Evolutionary conservation across 2,329 filamentous ascomycete species (phyloP).

Genomic region (Colletotrichum coccodes): DNA sequence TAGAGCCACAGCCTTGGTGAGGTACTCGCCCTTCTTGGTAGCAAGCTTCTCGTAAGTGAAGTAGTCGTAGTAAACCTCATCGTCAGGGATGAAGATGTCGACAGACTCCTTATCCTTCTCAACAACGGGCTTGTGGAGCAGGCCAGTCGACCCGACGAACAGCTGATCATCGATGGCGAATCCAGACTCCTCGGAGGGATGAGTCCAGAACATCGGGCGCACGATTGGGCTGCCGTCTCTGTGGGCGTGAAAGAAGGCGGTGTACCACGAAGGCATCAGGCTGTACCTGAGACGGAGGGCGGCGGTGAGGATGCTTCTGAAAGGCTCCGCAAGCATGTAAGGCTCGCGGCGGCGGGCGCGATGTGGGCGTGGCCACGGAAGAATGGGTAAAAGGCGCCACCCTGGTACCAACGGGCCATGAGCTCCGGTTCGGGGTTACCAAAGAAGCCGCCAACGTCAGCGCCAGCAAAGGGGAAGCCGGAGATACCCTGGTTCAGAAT

Average conservation of each 20-base stretch:
- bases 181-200: constrained; percentile 86
- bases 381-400: constrained; percentile 97
- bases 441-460: constrained; percentile 98
- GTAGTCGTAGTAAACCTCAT: constrained; percentile 94
- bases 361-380: constrained; percentile 98
- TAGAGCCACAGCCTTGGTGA: constrained; percentile 80
- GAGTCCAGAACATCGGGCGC: constrained; percentile 91
- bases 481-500: constrained; percentile 90
- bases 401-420: constrained; percentile 94
- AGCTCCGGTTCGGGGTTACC: constrained; percentile 95
- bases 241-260: constrained; percentile 91
- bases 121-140: constrained; percentile 92
- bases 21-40: constrained; percentile 74
- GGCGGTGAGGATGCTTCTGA: constrained; percentile 86
- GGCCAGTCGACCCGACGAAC: constrained; percentile 87
- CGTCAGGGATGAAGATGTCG: constrained; percentile 88
- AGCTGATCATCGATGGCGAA: constrained; percentile 93
- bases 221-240: constrained; percentile 87
- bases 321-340: constrained; percentile 86
- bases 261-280: constrained; percentile 94
- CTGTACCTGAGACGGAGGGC: constrained; percentile 90
- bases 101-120: constrained; percentile 77
- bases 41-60: constrained; percentile 83
- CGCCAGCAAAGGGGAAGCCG: constrained; percentile 93
- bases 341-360: constrained; percentile 91